These are phyloP conservation scores for Trichosporon coremiiforme DNA, from an alignment of 1,284 basidiomycete species.

Conservation along the genomic window DNA sequence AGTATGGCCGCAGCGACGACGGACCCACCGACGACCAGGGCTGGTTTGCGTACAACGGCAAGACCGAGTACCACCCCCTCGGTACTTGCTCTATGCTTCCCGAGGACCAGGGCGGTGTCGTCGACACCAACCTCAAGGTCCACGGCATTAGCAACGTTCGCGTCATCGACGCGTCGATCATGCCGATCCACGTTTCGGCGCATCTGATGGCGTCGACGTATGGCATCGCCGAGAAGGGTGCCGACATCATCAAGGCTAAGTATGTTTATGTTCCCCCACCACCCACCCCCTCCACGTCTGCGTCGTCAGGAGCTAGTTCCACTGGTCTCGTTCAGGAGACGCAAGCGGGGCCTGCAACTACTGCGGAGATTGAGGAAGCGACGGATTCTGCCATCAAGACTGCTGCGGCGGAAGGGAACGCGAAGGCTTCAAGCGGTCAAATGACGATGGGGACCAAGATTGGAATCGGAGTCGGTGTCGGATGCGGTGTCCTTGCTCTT, in stretches of 20 bases:
- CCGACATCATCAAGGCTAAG: slow-evolving; percentile 62
- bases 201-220: slow-evolving; percentile 62
- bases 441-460: slow-evolving; percentile 36
- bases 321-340: not conserved
- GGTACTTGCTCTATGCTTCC: slow-evolving; percentile 69
- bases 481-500: slow-evolving; percentile 41
- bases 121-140: slow-evolving; percentile 65
- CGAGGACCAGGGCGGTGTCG: slow-evolving; percentile 65
- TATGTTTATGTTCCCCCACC: slow-evolving; percentile 20
- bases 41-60: slow-evolving; percentile 32
- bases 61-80: slow-evolving; percentile 63
- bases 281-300: slow-evolving; percentile 21
- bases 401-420: slow-evolving; percentile 9
- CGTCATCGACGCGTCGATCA: slow-evolving; percentile 58
- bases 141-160: slow-evolving; percentile 63
- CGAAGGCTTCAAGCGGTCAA: not conserved
- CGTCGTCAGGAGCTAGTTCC: slow-evolving; percentile 10
- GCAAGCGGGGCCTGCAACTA: slow-evolving; percentile 20
- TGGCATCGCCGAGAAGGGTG: slow-evolving; percentile 70
- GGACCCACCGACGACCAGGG: slow-evolving; percentile 10
- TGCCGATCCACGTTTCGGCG: slow-evolving; percentile 57
- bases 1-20: slow-evolving; percentile 32
- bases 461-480: slow-evolving; percentile 49
- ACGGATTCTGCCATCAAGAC: slow-evolving; percentile 36
- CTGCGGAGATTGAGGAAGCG: slow-evolving; percentile 38